Conservation (phyloP, 495 filamentous ascomycete genomes). For the Penicillium manginii region DNA sequence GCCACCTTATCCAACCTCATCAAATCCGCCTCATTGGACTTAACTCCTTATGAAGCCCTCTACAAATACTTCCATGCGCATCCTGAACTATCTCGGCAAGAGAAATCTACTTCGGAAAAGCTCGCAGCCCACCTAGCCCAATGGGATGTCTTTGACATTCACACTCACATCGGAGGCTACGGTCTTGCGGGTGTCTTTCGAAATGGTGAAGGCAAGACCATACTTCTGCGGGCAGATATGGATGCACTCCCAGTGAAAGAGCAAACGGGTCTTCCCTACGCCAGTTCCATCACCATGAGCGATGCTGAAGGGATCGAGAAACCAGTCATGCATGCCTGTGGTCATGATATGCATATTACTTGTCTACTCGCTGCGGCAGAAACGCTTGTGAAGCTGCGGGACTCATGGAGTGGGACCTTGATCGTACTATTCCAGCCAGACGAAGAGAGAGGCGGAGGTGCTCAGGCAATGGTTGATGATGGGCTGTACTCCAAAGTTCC, state of each 20-base stretch:
- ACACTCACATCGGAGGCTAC: conserved; percentile 52
- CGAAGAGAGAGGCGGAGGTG: conserved; percentile 55
- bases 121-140: conserved; percentile 39
- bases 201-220: conserved; percentile 52
- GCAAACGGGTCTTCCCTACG: conserved; percentile 52
- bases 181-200: conserved; percentile 49
- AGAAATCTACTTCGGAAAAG: conserved; percentile 50
- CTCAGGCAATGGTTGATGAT: conserved; percentile 58
- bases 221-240: conserved; percentile 59
- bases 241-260: conserved; percentile 57
- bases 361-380: conserved; percentile 56
- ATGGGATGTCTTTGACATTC: conserved; percentile 40
- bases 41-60: conserved; percentile 52
- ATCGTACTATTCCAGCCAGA: conserved; percentile 59
- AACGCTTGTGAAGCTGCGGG: conserved; percentile 29
- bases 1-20: not conserved
- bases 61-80: conserved; percentile 60
- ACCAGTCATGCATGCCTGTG: conserved; percentile 60
- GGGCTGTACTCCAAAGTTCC: conserved; percentile 54
- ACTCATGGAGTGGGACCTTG: conserved; percentile 53
- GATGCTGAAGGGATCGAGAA: conserved; percentile 48
- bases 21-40: conserved; percentile 17
- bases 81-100: conserved; percentile 60
- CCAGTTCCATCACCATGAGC: conserved; percentile 45
- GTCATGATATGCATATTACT: conserved; percentile 62